Evolutionary conservation across 768 basidiomycete species (phyloP).

Genomic region (Lactarius sanguifluus): DNA sequence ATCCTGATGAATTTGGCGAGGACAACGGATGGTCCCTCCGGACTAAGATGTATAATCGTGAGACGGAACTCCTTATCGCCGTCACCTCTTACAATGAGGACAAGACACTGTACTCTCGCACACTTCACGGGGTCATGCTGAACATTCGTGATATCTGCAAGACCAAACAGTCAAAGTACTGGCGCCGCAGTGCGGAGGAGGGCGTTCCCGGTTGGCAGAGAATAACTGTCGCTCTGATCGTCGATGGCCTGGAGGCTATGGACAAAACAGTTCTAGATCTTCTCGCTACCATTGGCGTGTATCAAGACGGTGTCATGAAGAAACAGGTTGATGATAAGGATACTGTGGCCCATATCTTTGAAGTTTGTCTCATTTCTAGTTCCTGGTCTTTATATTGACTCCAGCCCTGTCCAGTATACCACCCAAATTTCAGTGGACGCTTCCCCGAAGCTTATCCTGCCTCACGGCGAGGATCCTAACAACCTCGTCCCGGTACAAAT

Average conservation of each 20-base stretch:
- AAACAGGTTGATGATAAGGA: conserved; percentile 87
- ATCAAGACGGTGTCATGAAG: conserved; percentile 95
- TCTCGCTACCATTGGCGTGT: conserved; percentile 86
- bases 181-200: conserved; percentile 80
- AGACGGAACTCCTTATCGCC: conserved; percentile 92
- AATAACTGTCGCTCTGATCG: conserved; percentile 85
- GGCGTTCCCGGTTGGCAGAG: conserved; percentile 87
- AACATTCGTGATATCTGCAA: conserved; percentile 98
- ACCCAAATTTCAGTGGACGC: conserved; percentile 93
- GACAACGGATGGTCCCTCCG: conserved; percentile 84
- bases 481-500: conserved; percentile 93
- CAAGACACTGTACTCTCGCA: conserved; percentile 87
- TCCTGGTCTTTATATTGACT: conserved; percentile 12
- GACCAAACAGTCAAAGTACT: conserved; percentile 92
- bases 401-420: conserved; percentile 67
- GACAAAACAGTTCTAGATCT: conserved; percentile 92
- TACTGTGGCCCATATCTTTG: conserved; percentile 92
- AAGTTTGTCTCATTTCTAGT: conserved; percentile 47
- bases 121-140: conserved; percentile 93
- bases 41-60: conserved; percentile 79
- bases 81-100: conserved; percentile 94
- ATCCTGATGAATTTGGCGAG: conserved; percentile 84
- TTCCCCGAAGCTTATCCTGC: conserved; percentile 86
- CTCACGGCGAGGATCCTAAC: conserved; percentile 85
- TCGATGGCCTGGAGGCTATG: conserved; percentile 93